Evolutionary conservation across 768 basidiomycete species (phyloP), one percentile per base, ranked within the genome.

Genomic region (Lactarius trivialis): DNA sequence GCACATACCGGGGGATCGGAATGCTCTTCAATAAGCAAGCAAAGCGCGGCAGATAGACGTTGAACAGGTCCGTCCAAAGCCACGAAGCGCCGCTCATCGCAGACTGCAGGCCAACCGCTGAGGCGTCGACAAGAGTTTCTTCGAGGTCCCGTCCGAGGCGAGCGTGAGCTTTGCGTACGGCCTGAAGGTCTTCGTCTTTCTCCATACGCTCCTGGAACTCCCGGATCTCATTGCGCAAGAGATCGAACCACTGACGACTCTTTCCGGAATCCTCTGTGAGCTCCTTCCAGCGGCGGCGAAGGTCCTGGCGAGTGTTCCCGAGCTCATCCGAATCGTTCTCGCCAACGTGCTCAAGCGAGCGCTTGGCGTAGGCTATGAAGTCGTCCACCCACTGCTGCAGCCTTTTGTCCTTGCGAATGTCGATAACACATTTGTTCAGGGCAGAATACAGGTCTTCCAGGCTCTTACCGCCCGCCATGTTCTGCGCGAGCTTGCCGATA

Each of bases 21-120:
- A 89, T 72, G 56, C 82, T 80, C 67, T 82, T 81, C 70, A 89
- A 64, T 68, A 80, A 73, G 30, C 63, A 67, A 59, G 87, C 70
- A 1, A 82, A 36, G 9, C 80, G 79, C 17, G 90, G 91, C 0
- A 88, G 71, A 68, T 91, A 92, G 17, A 91, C 86, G 67, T 86
- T 88, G 76, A 90, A 85, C 7, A 92, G 63, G 63, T 94, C 92
- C 70, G 86, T 81, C 86, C 85, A 89, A 74, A 89, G 82, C 88
- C 88, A 90, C 1, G 84, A 80, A 6, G 81, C 79, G 51, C 85
- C 80, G 58, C 87, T 84, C 64, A 85, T 68, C 4, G 81, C 78
- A 11, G 78, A 78, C 68, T 84, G 79, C 49, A 84, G 49, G 7
- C 79, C 78, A 0, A 75, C 74, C 66, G 75, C 65, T 8, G 78